Evolutionary conservation across 768 basidiomycete species (phyloP), one percentile per base, ranked within the genome.

Genomic region (Cystobasidiopsis lactophilus): DNA sequence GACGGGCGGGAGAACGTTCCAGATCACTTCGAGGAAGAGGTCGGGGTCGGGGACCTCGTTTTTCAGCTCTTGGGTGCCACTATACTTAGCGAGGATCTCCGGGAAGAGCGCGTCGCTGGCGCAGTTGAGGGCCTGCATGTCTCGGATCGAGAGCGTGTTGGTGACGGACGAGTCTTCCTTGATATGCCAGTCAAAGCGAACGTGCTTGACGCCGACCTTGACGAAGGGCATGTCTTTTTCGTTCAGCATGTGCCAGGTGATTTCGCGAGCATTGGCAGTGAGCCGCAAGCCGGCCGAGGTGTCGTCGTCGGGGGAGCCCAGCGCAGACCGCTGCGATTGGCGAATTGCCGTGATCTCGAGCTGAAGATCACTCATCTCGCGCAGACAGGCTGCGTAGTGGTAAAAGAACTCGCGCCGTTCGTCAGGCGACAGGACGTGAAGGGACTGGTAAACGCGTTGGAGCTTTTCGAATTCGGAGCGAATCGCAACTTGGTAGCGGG

Each of bases 171-270:
- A 78, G 65, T 96, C 86, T 62, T 82, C 82, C 57, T 82, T 77
- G 64, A 75, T 82, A 40, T 85, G 69, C 81, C 84, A 85, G 38
- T 76, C 76, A 64, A 81, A 88, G 57, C 81, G 71, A 58, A 80
- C 80, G 50, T 76, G 73, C 48, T 77, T 75, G 41, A 89, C 74
- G n/a, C 80, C 80, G 40, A 93, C 72, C 67, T 93, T 91, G 37
- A 84, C 78, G 40, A 89, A 70, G 40, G 79, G 76, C 45, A 73
- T 70, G 38, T 75, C 69, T 41, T 79, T 74, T 9, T 62, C 56
- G 61, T 80, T 80, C 16, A 91, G 68, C 84, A 95, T 88, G 54
- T 74, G 74, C 86, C 88, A 96, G 0, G 82, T 85, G 43, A 96
- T 79, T 64, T 86, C 82, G 5, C 77, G 75, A 0, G 85, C 85